Evolutionary conservation across 805 yeast species (phyloP), one percentile per base, ranked within the genome.

Genomic region (Metschnikowia picachoensis): DNA sequence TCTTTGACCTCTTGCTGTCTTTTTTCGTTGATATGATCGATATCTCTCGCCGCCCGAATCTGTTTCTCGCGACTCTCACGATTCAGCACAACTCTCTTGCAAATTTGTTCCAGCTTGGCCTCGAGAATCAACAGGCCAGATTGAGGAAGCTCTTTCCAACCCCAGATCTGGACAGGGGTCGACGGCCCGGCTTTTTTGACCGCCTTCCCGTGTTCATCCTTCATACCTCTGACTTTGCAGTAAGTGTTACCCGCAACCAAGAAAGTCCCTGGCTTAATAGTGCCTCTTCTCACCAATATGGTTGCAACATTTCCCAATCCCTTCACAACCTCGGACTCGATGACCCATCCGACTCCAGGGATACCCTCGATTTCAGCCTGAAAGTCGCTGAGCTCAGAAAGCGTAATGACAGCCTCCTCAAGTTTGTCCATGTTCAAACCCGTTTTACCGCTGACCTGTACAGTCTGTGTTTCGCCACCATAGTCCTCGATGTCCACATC

Each of bases 391-490:
- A 92, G 69, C 51, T 94, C 99, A 41, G 96, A 82, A 41, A 90
- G 75, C 0, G 96, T 80, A 20, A 89, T 78, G 37, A 94, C 82
- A 2, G 95, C 87, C 64, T 92, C 97, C 61, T 91, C 97, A 28
- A 94, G 70, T 41, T 86, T 82, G 51, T 86, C 92, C 85, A 94
- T 90, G 49, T 94, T 94, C 52, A 83, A 66, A 0, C 98, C 97
- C 0, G 97, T 86, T 48, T 84, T 79, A 0, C 96, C 98, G 32
- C 96, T 86, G 1, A 94, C 92, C 41, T 80, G 78, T 2, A 94
- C 89, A 0, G 87, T 84, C 60, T 90, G 97, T 5, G 90, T 83
- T 35, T 94, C 98, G 44, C 99, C 99, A 46, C 99, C 99, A 59
- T 85, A 87, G 51, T 85, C 91, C 60, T 94, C 99, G 28, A 88